phyloP scores from a whole-genome alignment of 805 yeast genomes.

The Jamesozyma gamospora region DNA sequence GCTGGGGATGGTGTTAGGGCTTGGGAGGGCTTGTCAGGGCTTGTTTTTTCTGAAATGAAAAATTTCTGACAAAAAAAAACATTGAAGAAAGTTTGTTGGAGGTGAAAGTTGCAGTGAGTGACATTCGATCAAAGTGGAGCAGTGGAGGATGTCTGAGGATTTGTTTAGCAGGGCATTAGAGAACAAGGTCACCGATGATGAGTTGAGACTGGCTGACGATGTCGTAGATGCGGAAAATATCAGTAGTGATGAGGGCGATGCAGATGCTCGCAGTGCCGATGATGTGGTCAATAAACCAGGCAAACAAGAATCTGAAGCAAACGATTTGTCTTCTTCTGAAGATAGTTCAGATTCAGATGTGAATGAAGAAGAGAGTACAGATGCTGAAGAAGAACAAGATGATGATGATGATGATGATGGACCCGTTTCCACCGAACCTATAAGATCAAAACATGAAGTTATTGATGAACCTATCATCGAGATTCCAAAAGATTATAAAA shows the following conservation, averaged over 20 bases:
- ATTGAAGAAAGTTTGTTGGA: too few species aligned
- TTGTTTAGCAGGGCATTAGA: conserved; percentile 18
- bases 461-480: conserved; percentile 55
- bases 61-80: too few species aligned
- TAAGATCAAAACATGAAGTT: conserved; percentile 69
- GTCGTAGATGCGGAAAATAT: conserved; percentile 15
- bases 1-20: too few species aligned
- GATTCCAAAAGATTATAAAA: conserved; percentile 55
- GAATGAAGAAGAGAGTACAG: conserved; percentile 13
- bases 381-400: conserved; percentile 11
- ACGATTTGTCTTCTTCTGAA: too few species aligned
- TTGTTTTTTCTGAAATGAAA: too few species aligned
- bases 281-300: too few species aligned
- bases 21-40: too few species aligned
- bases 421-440: conserved; percentile 49
- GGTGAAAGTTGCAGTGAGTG: too few species aligned
- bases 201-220: conserved; percentile 7
- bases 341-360: conserved; percentile 9
- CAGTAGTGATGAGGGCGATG: conserved; percentile 9
- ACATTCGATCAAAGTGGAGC: too few species aligned
- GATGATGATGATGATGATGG: conserved; percentile 23
- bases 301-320: too few species aligned
- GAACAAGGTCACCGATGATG: conserved; percentile 6
- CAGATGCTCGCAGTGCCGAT: too few species aligned
- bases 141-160: too few species aligned